Conservation (phyloP, 2,329 filamentous ascomycete species). For the Fusarium staphyleae region DNA sequence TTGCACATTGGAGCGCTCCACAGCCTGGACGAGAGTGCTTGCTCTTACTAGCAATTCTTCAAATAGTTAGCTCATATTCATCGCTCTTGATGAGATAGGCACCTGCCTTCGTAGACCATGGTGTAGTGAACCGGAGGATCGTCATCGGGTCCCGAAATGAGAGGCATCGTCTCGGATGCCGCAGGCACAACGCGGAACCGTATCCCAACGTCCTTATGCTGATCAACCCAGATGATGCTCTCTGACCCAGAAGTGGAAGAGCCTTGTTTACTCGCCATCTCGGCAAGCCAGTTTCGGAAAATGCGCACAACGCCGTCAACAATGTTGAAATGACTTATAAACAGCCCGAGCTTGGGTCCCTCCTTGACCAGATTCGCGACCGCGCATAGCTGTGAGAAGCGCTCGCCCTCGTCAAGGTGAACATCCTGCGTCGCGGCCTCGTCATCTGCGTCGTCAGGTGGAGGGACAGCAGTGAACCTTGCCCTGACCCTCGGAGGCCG, state of each 20-base stretch:
- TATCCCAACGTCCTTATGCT: conserved; percentile 69
- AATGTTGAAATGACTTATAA: conserved; percentile 70
- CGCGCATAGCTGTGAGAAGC: conserved; percentile 77
- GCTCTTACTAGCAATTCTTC: conserved; percentile 72
- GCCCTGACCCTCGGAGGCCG: conserved; percentile 43
- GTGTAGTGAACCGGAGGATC: conserved; percentile 73
- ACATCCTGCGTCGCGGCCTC: conserved; percentile 65
- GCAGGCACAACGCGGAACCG: conserved; percentile 64
- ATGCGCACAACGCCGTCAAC: conserved; percentile 73
- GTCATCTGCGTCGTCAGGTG: conserved; percentile 36
- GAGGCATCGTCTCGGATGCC: conserved; percentile 53
- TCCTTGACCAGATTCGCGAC: conserved; percentile 73
- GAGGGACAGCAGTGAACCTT: conserved; percentile 9
- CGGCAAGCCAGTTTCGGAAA: conserved; percentile 74
- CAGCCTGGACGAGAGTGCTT: conserved; percentile 66
- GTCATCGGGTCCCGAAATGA: conserved; percentile 65
- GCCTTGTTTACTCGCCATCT: conserved; percentile 41
- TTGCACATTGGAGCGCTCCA: conserved; percentile 70
- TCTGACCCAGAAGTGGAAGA: conserved; percentile 5
- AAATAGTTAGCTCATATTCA: conserved; percentile 15
- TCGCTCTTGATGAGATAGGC: neutral
- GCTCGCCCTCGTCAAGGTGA: conserved; percentile 71
- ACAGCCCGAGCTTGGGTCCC: conserved; percentile 65
- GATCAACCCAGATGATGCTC: conserved; percentile 72
- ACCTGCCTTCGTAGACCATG: conserved; percentile 74